Conservation (phyloP, 116 monocot species). For the Papilionanthe hybrid region DNA sequence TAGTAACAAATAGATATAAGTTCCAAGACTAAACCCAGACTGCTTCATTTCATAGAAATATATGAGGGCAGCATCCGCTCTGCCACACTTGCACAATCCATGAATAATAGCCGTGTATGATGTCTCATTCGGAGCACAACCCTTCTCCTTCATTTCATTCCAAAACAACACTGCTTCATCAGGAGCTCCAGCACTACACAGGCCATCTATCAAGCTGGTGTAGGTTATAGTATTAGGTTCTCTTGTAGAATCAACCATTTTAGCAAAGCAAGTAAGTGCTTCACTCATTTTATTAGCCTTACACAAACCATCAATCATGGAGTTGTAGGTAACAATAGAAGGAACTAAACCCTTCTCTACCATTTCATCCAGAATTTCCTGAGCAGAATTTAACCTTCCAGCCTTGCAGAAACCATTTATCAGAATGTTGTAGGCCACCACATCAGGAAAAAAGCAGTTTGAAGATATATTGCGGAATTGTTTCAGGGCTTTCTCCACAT, state of each 20-base stretch:
- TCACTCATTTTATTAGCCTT: conserved; percentile 43
- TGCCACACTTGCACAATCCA: conserved; percentile 69
- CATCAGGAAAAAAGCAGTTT: conserved; percentile 51
- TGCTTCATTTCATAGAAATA: conserved; percentile 60
- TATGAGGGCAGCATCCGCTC: conserved; percentile 32
- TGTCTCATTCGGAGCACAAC: conserved; percentile 50
- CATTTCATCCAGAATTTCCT: conserved; percentile 61
- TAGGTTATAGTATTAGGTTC: conserved; percentile 44
- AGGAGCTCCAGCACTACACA: conserved; percentile 37
- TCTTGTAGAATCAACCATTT: conserved; percentile 43
- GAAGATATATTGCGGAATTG: conserved; percentile 48
- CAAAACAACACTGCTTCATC: conserved; percentile 53
- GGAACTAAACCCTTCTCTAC: conserved; percentile 51
- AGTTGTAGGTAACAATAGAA: conserved; percentile 69
- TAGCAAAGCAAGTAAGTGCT: conserved; percentile 38
- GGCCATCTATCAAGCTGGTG: conserved; percentile 76
- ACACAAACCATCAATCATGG: conserved; percentile 77
- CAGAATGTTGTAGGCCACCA: conserved; percentile 81
- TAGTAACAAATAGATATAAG: conserved; percentile 37
- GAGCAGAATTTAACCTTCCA: conserved; percentile 47
- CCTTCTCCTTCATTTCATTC: conserved; percentile 62
- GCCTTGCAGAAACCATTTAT: conserved; percentile 74
- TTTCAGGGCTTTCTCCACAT: conserved; percentile 46
- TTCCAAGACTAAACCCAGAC: conserved; percentile 43
- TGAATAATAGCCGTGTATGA: conserved; percentile 55